Evolutionary conservation across 352 stramenopile genomes (phyloP).

Genomic region (Globisporangium takayamanum): DNA sequence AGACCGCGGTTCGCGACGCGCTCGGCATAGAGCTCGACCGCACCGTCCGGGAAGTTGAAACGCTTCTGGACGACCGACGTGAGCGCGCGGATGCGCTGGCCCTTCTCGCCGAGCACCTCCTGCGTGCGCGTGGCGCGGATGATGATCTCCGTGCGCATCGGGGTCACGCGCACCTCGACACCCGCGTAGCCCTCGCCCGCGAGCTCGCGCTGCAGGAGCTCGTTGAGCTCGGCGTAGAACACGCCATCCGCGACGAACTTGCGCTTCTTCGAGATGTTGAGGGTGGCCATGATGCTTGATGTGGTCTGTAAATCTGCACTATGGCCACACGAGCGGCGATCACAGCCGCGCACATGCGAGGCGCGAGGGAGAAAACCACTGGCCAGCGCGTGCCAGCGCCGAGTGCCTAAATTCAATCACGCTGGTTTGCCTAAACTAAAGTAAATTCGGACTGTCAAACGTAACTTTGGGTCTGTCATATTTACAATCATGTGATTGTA

Average conservation of each 20-base stretch:
- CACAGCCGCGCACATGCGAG: neutral
- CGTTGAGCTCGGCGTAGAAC: slow-evolving; percentile 99
- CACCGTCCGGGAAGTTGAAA: slow-evolving; percentile 93
- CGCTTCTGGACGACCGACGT: slow-evolving; percentile 99
- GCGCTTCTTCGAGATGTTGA: slow-evolving; percentile 98
- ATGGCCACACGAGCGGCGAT: neutral
- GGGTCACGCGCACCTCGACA: slow-evolving; percentile 98
- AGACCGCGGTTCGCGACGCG: slow-evolving; percentile 97
- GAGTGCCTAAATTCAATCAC: neutral
- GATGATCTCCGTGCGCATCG: slow-evolving; percentile 99
- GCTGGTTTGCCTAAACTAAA: neutral
- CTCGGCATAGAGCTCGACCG: slow-evolving; percentile 98
- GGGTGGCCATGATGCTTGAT: slow-evolving; percentile 57
- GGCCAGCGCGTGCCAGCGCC: neutral
- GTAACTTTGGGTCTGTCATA: neutral
- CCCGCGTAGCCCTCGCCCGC: slow-evolving; percentile 98
- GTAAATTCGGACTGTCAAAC: neutral
- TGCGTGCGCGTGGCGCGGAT: slow-evolving; percentile 99
- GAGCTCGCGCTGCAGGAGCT: slow-evolving; percentile 97
- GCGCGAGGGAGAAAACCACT: neutral
- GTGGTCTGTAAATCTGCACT: slow-evolving; percentile 15
- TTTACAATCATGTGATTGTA: neutral
- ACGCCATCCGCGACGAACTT: slow-evolving; percentile 99
- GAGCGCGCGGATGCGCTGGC: slow-evolving; percentile 98
- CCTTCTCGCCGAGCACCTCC: slow-evolving; percentile 99